Percentiles rank a stretch among this genome's conserved stretches.
Conservation (phyloP, 108 stramenopile species). For the Fragilaria crotonensis region DNA sequence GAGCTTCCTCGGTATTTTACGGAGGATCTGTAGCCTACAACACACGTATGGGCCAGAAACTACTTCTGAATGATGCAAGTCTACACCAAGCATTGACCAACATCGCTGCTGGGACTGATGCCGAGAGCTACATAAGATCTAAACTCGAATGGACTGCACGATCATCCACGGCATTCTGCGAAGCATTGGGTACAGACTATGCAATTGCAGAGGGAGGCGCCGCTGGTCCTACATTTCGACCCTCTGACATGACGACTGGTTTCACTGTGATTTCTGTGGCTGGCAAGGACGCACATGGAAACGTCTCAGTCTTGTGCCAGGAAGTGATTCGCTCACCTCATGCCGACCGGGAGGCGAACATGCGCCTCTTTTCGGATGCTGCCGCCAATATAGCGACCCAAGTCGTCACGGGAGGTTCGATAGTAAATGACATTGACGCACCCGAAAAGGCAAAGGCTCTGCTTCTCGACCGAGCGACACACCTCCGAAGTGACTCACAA, state of each 20-base stretch:
- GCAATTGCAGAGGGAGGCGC: constrained; percentile 79
- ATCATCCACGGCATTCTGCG: constrained; percentile 53
- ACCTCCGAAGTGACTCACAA: constrained; percentile 34
- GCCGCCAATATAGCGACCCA: constrained; percentile 48
- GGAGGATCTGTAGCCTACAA: constrained; percentile 78
- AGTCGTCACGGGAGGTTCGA: constrained; percentile 23
- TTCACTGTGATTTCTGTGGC: constrained; percentile 70
- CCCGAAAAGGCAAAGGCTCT: constrained; percentile 2
- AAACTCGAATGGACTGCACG: constrained; percentile 62
- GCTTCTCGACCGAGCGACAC: constrained; percentile 49
- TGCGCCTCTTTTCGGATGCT: constrained; percentile 73
- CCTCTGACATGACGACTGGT: constrained; percentile 48
- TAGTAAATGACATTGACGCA: constrained; percentile 8
- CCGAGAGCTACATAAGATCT: constrained; percentile 47
- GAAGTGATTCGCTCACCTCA: constrained; percentile 42
- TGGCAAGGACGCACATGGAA: constrained; percentile 18
- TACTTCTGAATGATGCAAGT: constrained; percentile 45
- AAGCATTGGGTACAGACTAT: constrained; percentile 39
- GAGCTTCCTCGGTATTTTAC: constrained; percentile 58
- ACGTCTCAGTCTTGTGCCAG: constrained; percentile 43
- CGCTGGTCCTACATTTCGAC: constrained; percentile 74
- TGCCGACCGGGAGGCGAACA: constrained; percentile 57
- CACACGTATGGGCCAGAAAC: constrained; percentile 33
- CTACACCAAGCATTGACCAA: constrained; percentile 30
- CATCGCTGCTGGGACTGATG: constrained; percentile 20